These are phyloP conservation scores for Wickerhamomyces mucosus DNA, from an alignment of 805 yeast species.

Conservation along the genomic window DNA sequence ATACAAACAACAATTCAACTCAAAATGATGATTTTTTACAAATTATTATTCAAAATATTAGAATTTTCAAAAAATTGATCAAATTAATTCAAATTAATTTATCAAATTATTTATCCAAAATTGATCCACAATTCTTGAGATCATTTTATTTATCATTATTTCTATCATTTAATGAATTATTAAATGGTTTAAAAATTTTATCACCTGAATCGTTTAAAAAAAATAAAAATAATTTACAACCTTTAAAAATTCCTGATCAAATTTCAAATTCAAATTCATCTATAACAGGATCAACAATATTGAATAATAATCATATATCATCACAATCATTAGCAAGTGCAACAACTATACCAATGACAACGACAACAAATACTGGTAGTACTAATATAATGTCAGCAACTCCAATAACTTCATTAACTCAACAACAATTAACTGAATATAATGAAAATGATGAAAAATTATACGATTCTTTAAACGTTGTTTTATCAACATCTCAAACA, in stretches of 20 bases:
- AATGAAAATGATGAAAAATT: conserved; percentile 58
- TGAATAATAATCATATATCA: conserved; percentile 3
- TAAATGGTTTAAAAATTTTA: conserved; percentile 50
- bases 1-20: conserved; percentile 8
- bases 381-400: not conserved
- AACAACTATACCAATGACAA: conserved; percentile 4
- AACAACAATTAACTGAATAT: conserved; percentile 21
- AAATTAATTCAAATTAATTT: conserved; percentile 38
- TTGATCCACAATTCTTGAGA: conserved; percentile 57
- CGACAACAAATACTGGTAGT: conserved; percentile 16
- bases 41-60: conserved; percentile 27
- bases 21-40: conserved; percentile 26
- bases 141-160: conserved; percentile 50
- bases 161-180: conserved; percentile 57
- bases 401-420: conserved; percentile 8
- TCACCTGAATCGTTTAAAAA: conserved; percentile 5
- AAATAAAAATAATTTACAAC: not conserved
- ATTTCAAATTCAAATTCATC: not conserved
- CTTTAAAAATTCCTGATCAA: not conserved
- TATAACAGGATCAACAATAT: no score
- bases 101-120: conserved; percentile 37
- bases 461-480: conserved; percentile 52
- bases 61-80: conserved; percentile 44
- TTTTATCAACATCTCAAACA: conserved; percentile 61
- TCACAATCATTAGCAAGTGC: conserved; percentile 5